Evolutionary conservation across 2,329 filamentous ascomycete genomes (phyloP), one percentile per base, ranked within the genome.

Genomic region (Cladosporium sp.): DNA sequence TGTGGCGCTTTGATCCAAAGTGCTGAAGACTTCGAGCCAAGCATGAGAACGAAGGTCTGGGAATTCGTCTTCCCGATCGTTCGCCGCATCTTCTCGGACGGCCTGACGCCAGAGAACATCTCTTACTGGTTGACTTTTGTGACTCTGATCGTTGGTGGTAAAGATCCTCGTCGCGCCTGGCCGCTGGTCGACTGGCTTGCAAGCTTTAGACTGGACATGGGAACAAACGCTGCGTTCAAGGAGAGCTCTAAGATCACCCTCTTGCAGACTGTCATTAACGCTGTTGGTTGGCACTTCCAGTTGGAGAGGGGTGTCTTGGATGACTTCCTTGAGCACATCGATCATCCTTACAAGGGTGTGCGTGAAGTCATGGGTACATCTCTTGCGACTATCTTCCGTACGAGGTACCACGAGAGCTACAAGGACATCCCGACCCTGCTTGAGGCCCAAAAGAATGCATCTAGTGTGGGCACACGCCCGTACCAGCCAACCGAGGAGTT

Each of bases 321-420:
- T 29, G 83, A 98, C 67, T 96, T 97, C 70, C 75, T 98, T 53
- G 77, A 79, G 19, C 93, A 98, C 66, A 83, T 98, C 35, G 90
- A 98, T 64, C 93, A 98, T 67, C 93, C 93, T 0, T 98, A 98
- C 74, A 98, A 98, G 73, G 87, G 90, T 25, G 93, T 98, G 5
- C 85, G 93, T 52, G 93, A 98, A 70, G 85, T 92, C 0, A 95
- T 98, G 72, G 93, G 93, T 0, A 80, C 89, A 38, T 92, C 92
- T 0, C 80, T 98, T 52, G 86, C 88, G 3, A 85, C 85, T 3
- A 92, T 97, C 51, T 93, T 91, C 67, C 86, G 91, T 55, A 95
- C 90, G 7, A 79, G 90, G 19, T 95, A 98, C 67, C 88, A 96
- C 63, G 93, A 98, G 69, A 94, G 91, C 0, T 96, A 95, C 68